Percentiles rank a stretch among this genome's conserved stretches.
phyloP scores from a whole-genome alignment of 2,329 filamentous ascomycete genomes.

The Claviceps capensis region DNA sequence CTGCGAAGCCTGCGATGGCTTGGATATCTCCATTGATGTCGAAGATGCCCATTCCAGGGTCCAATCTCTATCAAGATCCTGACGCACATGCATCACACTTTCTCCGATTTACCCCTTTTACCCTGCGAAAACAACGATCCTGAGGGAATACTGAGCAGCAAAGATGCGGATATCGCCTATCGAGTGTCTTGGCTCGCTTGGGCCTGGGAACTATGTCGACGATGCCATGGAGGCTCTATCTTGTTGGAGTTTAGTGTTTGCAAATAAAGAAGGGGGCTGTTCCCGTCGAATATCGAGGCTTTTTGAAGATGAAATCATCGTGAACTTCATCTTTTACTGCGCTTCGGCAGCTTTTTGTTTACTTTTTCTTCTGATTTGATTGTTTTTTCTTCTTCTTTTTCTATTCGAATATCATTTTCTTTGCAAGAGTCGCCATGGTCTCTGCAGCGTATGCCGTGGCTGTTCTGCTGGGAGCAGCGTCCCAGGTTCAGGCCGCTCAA shows the following conservation, averaged over 20 bases:
- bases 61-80: not conserved
- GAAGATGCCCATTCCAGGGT: not conserved
- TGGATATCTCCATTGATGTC: too few relatives aligned
- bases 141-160: too few relatives aligned
- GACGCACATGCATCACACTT: too few relatives aligned
- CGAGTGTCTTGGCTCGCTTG: too few relatives aligned
- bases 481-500: not conserved
- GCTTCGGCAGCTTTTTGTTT: not conserved
- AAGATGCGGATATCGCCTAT: too few relatives aligned
- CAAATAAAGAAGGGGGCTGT: not conserved
- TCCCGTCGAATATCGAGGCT: not conserved
- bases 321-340: too few relatives aligned
- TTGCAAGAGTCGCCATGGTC: not conserved
- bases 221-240: too few relatives aligned
- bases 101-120: too few relatives aligned
- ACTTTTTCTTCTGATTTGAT: not conserved
- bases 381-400: not conserved
- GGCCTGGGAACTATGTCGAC: too few relatives aligned
- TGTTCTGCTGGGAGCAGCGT: slow-evolving; percentile 3
- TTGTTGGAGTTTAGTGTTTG: not conserved
- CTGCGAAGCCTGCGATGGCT: too few relatives aligned
- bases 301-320: not conserved
- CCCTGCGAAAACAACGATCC: too few relatives aligned
- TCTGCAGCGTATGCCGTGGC: not conserved
- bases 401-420: not conserved